Base-by-base conservation (phyloP, 139 green algal genomes). In the Picochlorum sp. region DNA sequence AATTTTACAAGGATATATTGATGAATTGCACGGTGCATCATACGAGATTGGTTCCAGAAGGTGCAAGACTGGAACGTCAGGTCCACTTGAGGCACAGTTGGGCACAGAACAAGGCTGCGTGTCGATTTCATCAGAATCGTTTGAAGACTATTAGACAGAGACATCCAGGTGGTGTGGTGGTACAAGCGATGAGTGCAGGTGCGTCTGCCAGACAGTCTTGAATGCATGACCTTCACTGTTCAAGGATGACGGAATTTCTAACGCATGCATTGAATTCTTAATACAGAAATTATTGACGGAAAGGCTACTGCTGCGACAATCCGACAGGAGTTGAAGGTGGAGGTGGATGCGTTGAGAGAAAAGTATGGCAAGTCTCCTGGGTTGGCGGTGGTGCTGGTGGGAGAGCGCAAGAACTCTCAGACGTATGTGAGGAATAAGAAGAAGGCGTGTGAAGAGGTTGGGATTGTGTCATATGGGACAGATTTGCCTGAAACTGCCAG, bases 351-450 rank as follows among this genome's bases (percentile, higher is more conserved):
- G 52, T 64, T 96, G 32, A 80, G 86, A 70, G n/a, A 57, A 28
- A 62, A 73, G 57, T 70, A 68, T 51, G 76, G 75, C 61, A 74
- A 92, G 83, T 79, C 85, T 1, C 92, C 93, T 20, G 93, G 93
- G 6, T 77, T 98, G 41, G 93, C 93, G 8, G 93, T 98, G 2
- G 87, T 98, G 1, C 83, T 98, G 9, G 93, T 98, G 8, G 93
- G 93, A 8, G 77, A 88, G 56, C 80, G 94, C 54, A 95, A 95
- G 63, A 93, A 98, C 75, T 96, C 86, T 18, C 80, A 97, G 68
- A 98, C 94, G 0, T 98, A 98, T 69, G 93, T 98, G 13, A 79
- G 90, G 38, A 96, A 83, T 79, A 98, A 98, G 79, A 84, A 86
- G 34, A 95, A 93, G 72, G 90, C 84, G 5, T 96, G 92, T 66